Base-by-base conservation (phyloP, 108 stramenopile species). In the Cylindrotheca closterium region DNA sequence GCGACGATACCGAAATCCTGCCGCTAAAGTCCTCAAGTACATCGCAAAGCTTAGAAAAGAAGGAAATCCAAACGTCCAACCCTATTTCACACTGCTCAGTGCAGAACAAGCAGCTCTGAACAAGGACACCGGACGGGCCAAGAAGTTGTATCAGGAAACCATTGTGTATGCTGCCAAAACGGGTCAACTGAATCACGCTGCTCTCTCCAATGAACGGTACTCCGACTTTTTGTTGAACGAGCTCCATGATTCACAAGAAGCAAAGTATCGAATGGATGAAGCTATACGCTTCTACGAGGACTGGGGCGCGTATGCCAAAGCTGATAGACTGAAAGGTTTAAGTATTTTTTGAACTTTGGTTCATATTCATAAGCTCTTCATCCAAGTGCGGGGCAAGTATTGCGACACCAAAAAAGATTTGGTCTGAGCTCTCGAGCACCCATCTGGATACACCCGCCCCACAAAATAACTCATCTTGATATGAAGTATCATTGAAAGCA, bases 271-370 rank as follows among this genome's bases (percentile, higher is more conserved):
- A 3, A 19, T 64, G 2, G 22, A 30, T 22, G 30, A 64, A 23
- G 63, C 63, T 2, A 18, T 31, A 3, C 47, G 21, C 15, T 64
- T 25, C 32, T 64, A 27, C 24, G 8, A 3, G 8, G 24, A 49
- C 24, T 67, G 66, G 66, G 66, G 66, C 22, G 66, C 66, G 52
- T 25, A 45, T 10, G 60, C 37, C 25, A 70, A 70, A 28, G 69
- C 37, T 22, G 33, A 33, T 2, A 3, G 19, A 4, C 21, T 59
- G 37, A 29, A 37, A n/a, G n/a, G n/a, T n/a, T n/a, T n/a, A n/a
- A n/a, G n/a, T n/a, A n/a, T n/a, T n/a, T n/a, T n/a, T n/a, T n/a
- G n/a, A n/a, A n/a, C n/a, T n/a, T n/a, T n/a, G n/a, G n/a, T n/a
- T n/a, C n/a, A n/a, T n/a, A n/a, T n/a, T n/a, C n/a, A n/a, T n/a